phyloP scores from a whole-genome alignment of 306 rosid species.

The Trichosanthes truncata region DNA sequence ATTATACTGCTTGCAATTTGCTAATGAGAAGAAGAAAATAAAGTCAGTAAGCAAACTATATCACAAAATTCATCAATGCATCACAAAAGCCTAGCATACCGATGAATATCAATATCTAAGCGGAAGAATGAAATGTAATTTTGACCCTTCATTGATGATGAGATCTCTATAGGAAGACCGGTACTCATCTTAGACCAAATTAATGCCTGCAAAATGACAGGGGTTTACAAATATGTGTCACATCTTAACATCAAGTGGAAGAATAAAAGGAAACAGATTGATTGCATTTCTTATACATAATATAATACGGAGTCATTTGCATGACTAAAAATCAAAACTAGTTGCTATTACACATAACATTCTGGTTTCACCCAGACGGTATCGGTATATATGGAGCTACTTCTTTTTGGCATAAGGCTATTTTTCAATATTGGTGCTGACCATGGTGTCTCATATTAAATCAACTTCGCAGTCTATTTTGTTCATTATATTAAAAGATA shows the following conservation, averaged over 20 bases:
- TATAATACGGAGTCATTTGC: neutral
- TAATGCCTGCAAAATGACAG: constrained; percentile 55
- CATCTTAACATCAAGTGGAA: neutral
- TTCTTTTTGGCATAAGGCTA: neutral
- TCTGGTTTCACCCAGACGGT: neutral
- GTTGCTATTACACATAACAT: neutral
- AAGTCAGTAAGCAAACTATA: neutral
- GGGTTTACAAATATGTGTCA: neutral
- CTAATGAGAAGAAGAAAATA: neutral
- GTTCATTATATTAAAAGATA: neutral
- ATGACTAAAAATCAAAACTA: neutral
- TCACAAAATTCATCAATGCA: neutral
- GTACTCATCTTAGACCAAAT: constrained; percentile 99
- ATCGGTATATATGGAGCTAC: neutral
- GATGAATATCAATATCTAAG: constrained; percentile 91
- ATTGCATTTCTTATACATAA: neutral
- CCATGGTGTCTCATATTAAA: neutral
- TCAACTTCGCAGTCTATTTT: neutral
- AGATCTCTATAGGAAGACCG: constrained; percentile 88
- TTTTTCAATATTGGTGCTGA: neutral
- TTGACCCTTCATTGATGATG: constrained; percentile 79
- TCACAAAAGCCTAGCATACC: constrained; percentile 30
- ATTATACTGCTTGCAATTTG: neutral
- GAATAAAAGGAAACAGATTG: constrained; percentile 9
- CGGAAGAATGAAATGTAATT: constrained; percentile 65